Evolutionary conservation across 805 yeast species (phyloP).

Genomic region (Kazachstania viticola): DNA sequence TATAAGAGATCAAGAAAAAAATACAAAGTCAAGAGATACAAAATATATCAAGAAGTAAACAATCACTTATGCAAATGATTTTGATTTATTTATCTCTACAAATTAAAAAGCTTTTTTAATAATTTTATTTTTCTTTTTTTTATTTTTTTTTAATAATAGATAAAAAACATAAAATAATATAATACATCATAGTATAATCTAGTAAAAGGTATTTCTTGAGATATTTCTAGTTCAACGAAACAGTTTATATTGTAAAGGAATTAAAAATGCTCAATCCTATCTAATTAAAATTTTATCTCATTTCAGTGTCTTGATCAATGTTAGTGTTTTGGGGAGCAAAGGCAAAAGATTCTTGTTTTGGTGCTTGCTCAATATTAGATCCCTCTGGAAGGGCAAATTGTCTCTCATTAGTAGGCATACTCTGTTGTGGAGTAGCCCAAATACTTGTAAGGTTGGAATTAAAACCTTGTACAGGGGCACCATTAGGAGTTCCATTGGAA

Average conservation of each 20-base stretch:
- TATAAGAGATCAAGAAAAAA: too few relatives aligned
- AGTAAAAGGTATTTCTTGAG: too few relatives aligned
- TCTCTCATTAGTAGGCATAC: constrained; percentile 41
- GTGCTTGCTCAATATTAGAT: constrained; percentile 59
- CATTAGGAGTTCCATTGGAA: constrained; percentile 5
- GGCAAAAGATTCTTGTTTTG: constrained; percentile 31
- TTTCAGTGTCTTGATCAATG: constrained; percentile 18
- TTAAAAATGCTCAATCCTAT: too few relatives aligned
- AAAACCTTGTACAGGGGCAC: too few relatives aligned
- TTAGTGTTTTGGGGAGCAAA: constrained; percentile 14
- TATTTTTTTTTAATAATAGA: constrained; percentile 2
- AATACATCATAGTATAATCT: not conserved
- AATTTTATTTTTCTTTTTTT: constrained; percentile 4
- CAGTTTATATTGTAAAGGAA: too few relatives aligned
- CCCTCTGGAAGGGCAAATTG: constrained; percentile 70
- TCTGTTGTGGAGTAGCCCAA: constrained; percentile 6
- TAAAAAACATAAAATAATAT: constrained; percentile 1
- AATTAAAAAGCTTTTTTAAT: constrained; percentile 1
- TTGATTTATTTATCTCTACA: not conserved
- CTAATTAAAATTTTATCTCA: constrained; percentile 14
- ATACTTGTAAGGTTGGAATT: constrained; percentile 8
- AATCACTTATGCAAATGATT: constrained; percentile 21
- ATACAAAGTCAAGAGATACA: too few relatives aligned
- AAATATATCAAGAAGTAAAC: constrained; percentile 4
- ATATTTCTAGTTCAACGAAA: too few relatives aligned